These are phyloP conservation scores for Chlamydomonas applanata DNA, from an alignment of 139 green algal species.

Conservation along the genomic window DNA sequence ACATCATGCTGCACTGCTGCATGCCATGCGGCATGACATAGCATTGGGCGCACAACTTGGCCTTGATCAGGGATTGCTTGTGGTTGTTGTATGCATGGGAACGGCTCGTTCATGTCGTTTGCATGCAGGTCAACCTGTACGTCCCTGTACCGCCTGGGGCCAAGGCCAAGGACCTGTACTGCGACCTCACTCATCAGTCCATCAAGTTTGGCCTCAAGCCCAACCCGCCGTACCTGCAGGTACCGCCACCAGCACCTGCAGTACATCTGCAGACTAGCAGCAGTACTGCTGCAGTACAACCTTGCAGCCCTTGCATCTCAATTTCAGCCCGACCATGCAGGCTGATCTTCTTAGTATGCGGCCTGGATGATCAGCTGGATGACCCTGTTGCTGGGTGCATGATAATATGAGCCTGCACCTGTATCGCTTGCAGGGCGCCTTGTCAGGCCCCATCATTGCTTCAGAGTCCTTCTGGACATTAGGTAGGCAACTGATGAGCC, in stretches of 20 bases:
- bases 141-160: slow-evolving; percentile 70
- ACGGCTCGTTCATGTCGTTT: no score
- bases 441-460: slow-evolving; percentile 58
- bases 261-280: no score
- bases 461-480: slow-evolving; percentile 87
- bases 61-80: no score
- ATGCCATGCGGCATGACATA: no score
- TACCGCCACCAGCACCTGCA: neutral
- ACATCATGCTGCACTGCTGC: no score
- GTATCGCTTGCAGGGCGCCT: slow-evolving; percentile 70
- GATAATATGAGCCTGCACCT: neutral
- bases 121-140: slow-evolving; percentile 77
- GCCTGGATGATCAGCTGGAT: neutral
- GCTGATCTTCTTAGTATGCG: neutral
- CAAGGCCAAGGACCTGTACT: slow-evolving; percentile 63
- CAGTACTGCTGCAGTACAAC: no score
- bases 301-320: no score
- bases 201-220: slow-evolving; percentile 62
- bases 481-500: slow-evolving; percentile 35
- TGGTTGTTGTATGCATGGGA: no score
- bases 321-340: no score
- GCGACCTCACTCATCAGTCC: slow-evolving; percentile 45
- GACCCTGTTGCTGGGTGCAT: neutral
- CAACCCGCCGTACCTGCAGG: slow-evolving; percentile 81
- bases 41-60: no score